Conservation (phyloP, 371 early-diverging fungal genomes). For the Ordospora colligata region DNA sequence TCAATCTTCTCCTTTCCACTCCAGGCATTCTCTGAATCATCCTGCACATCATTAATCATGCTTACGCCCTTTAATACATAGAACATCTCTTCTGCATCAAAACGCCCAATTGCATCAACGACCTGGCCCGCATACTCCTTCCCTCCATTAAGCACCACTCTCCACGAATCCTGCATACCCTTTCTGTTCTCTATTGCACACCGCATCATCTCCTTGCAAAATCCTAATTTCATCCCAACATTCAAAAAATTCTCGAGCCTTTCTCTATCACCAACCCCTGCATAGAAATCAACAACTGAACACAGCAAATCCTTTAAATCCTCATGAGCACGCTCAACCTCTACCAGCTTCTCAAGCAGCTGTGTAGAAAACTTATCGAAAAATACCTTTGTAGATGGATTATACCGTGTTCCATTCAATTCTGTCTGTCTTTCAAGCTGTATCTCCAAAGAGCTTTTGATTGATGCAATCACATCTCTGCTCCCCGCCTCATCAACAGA, state of each 20-base stretch:
- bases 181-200: conserved; percentile 4
- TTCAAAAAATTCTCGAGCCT: not conserved
- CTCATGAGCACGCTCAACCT: not conserved
- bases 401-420: not conserved
- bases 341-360: not conserved
- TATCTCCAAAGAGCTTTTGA: not conserved
- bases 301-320: not conserved
- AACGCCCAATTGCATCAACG: not conserved
- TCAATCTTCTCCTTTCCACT: not conserved
- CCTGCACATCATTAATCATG: too few relatives aligned
- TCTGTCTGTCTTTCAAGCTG: not conserved
- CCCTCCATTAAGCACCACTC: not conserved
- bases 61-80: not conserved
- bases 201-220: not conserved
- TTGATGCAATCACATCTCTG: not conserved
- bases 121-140: not conserved
- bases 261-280: not conserved
- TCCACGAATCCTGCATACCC: not conserved
- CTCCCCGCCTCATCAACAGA: not conserved
- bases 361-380: not conserved
- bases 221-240: not conserved
- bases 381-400: not conserved
- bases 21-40: not conserved
- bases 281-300: not conserved
- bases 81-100: conserved; percentile 10